Evolutionary conservation across 805 yeast species (phyloP).

Genomic region (Yamadazyma scolyti): DNA sequence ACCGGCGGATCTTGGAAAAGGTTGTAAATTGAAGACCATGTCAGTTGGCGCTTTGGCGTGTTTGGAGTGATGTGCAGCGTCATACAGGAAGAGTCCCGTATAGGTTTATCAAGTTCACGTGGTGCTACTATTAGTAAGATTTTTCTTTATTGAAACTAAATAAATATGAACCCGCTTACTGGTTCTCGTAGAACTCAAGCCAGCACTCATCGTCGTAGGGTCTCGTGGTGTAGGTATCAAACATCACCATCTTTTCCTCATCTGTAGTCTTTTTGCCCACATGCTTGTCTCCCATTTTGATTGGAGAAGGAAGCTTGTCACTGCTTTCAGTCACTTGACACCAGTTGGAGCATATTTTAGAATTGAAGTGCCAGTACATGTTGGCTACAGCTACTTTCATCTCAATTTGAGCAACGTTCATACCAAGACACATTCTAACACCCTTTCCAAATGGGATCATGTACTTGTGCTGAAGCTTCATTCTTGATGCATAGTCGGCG

Average conservation of each 20-base stretch:
- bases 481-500: constrained; percentile 27
- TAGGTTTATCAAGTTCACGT: too few species aligned
- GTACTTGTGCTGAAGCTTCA: constrained; percentile 44
- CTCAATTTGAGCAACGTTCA: constrained; percentile 63
- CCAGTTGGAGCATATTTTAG: constrained; percentile 42
- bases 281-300: constrained; percentile 13
- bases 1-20: too few species aligned
- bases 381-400: constrained; percentile 56
- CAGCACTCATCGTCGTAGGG: constrained; percentile 52
- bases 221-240: constrained; percentile 53
- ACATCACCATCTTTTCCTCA: constrained; percentile 51
- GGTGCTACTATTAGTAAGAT: too few species aligned
- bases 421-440: constrained; percentile 69
- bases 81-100: neutral
- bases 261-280: constrained; percentile 27
- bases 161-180: constrained; percentile 1
- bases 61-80: too few species aligned
- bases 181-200: constrained; percentile 37
- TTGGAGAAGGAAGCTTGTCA: constrained; percentile 12
- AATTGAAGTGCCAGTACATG: constrained; percentile 47
- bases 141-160: too few species aligned
- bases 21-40: too few species aligned
- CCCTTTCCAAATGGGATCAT: constrained; percentile 75
- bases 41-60: too few species aligned
- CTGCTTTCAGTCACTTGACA: constrained; percentile 25